These are phyloP conservation scores for Suhomyces choctaworum DNA, from an alignment of 1,139 yeast species.

Conservation along the genomic window DNA sequence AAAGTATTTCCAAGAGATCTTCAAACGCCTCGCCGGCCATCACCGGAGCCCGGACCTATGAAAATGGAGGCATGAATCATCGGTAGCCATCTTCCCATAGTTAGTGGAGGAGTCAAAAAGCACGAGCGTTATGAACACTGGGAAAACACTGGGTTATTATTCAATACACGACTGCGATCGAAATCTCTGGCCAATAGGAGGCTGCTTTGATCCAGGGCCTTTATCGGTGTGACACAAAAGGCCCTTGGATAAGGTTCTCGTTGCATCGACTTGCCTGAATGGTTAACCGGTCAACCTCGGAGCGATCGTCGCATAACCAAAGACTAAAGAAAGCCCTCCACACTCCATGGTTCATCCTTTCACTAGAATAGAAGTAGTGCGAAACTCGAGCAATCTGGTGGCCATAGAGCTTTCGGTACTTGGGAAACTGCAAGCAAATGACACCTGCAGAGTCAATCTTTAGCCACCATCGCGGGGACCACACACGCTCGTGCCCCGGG, in stretches of 20 bases:
- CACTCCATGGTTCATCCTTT: neutral
- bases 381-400: neutral
- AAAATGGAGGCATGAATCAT: slow-evolving; percentile 6
- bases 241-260: neutral
- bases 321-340: neutral
- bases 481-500: neutral
- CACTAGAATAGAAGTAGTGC: neutral
- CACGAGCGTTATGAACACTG: slow-evolving; percentile 1
- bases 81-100: slow-evolving; percentile 1
- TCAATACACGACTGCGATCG: slow-evolving; percentile 2
- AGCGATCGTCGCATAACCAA: neutral
- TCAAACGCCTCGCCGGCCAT: slow-evolving; percentile 5
- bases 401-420: neutral
- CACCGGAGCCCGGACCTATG: neutral
- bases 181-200: slow-evolving; percentile 12
- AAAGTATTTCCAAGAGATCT: neutral
- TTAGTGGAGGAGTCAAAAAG: neutral
- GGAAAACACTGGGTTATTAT: neutral
- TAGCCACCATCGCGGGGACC: neutral
- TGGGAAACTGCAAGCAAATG: neutral
- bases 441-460: neutral
- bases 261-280: neutral
- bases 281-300: too few species aligned
- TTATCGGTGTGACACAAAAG: slow-evolving; percentile 14
- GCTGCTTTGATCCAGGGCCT: slow-evolving; percentile 6